Evolutionary conservation across 2,329 filamentous ascomycete genomes (phyloP), one percentile per base, ranked within the genome.

Genomic region (Cordyceps cateniannulata): DNA sequence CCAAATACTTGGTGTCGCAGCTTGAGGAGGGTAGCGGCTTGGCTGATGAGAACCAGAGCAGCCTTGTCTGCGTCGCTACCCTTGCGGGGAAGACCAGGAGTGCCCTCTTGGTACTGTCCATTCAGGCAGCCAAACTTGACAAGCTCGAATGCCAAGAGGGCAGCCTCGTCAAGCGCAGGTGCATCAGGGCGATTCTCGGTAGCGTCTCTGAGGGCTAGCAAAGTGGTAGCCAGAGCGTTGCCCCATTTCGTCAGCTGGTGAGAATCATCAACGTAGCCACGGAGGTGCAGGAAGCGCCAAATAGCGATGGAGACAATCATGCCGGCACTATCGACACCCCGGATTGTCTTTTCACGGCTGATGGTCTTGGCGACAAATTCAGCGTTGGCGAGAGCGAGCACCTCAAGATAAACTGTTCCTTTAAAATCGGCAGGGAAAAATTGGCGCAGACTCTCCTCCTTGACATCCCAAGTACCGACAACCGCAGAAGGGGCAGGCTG

Each of bases 171-270:
- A 22, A 92, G 77, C 25, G 77, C 75, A 4, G 75, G 71, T 3
- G 79, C 73, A 1, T 77, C 73, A 53, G 76, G 70, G 29, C 77
- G 65, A 62, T 76, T 75, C 62, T 77, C 75, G 49, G 77, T 76
- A 14, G 79, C 79, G 49, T 84, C 81, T 64, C 85, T 77, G 24
- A 93, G 75, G 9, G 81, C 77, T 61, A 86, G 78, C 27, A 96
- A 76, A 3, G 89, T 87, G 32, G 84, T 83, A 32, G 86, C 85
- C 44, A 98, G 79, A 22, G 90, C 90, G 67, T 87, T 85, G 18
- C 93, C 95, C 91, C 92, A 96, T 9, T 79, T 75, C 9, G 93
- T 96, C 63, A 97, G 81, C 62, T 87, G 84, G 73, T 98, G 93
- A 52, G 84, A 79, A 55, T 86, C 81, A 66, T 95, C 85, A 51